Conservation (phyloP, 305 asterid species). For the Andrographis paniculata region DNA sequence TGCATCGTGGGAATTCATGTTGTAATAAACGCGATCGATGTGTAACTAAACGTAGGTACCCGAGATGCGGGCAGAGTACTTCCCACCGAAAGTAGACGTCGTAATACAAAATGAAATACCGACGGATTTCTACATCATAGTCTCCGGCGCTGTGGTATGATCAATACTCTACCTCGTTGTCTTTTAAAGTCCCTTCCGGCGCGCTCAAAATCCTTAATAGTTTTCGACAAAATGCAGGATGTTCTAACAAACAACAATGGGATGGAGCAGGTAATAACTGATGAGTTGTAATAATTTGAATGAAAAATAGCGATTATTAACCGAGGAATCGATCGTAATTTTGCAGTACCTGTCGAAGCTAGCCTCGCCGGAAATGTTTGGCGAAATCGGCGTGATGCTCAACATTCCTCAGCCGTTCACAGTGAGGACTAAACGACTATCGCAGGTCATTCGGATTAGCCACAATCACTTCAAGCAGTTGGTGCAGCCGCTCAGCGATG, state of each 20-base stretch:
- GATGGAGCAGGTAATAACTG: conserved; percentile 47
- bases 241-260: conserved; percentile 38
- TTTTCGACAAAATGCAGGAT: no score
- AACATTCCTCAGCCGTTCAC: conserved; percentile 57
- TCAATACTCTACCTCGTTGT: background rate
- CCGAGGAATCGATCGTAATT: no score
- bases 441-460: conserved; percentile 81
- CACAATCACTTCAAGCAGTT: conserved; percentile 91
- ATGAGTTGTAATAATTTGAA: no score
- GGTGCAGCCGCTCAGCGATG: conserved; percentile 56
- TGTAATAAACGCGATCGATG: background rate
- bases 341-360: background rate
- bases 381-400: conserved; percentile 63
- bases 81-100: conserved; percentile 48
- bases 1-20: no score
- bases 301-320: no score
- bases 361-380: conserved; percentile 49
- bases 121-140: conserved; percentile 47
- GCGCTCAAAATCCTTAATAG: conserved; percentile 11
- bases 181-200: background rate
- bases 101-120: conserved; percentile 57
- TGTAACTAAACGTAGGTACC: conserved; percentile 23
- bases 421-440: conserved; percentile 51
- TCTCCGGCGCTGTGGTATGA: conserved; percentile 43
- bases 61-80: conserved; percentile 56